A percentile compares a stretch with the other conserved stretches of the same genome.
These are phyloP conservation scores for Paecilomyces sp. DNA, from an alignment of 2,329 filamentous ascomycete genomes.

Conservation along the genomic window DNA sequence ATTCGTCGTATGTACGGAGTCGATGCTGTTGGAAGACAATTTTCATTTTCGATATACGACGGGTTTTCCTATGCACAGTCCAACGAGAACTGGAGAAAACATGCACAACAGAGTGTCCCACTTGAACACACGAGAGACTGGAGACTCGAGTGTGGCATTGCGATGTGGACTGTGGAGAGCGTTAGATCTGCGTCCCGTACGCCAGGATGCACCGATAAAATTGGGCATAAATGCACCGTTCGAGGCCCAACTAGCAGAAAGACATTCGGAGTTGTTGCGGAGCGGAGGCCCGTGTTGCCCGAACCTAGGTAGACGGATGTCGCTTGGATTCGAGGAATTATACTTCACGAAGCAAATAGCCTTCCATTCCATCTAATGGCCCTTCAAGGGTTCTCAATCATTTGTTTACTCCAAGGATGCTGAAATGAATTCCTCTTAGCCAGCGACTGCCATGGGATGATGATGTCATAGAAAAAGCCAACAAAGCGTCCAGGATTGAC, in stretches of 20 bases:
- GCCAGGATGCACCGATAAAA: slow-evolving; percentile 8
- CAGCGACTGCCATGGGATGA: not conserved
- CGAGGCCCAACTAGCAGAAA: slow-evolving; percentile 15
- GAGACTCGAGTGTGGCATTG: not conserved
- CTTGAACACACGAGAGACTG: not conserved
- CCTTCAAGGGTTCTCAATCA: not conserved
- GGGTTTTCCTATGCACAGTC: not conserved
- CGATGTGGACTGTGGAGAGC: slow-evolving; percentile 10
- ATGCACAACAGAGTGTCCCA: not conserved
- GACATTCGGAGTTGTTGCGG: slow-evolving; percentile 4
- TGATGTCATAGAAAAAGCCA: not conserved
- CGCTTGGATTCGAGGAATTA: not conserved
- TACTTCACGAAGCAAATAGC: not conserved
- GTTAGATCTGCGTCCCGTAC: slow-evolving; percentile 10
- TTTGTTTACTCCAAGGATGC: not conserved
- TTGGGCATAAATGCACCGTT: slow-evolving; percentile 21
- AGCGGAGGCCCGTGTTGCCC: slow-evolving; percentile 1
- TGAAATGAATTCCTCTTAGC: not conserved
- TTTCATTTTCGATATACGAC: not conserved
- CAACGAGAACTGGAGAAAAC: not conserved
- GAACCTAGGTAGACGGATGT: not conserved
- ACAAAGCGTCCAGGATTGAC: not conserved
- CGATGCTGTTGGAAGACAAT: not conserved
- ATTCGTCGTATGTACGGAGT: not conserved
- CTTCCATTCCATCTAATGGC: not conserved